Conservation (phyloP, 192 early-diverging fungal species). For the Borealophlyctis nickersoniae region DNA sequence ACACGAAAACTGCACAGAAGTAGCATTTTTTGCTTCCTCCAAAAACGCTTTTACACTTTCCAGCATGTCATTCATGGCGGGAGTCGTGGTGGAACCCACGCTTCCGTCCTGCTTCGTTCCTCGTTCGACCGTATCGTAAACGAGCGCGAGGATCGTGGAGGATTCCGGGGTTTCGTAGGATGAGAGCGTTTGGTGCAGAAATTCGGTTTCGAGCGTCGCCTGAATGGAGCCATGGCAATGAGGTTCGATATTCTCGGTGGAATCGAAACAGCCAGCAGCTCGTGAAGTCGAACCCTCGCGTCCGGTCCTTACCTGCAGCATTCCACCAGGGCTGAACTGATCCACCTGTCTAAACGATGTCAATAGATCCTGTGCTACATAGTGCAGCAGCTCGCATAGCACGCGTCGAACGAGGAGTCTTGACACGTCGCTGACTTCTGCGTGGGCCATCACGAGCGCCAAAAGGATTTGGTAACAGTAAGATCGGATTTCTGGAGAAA, state of each 20-base stretch:
- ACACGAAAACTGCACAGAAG: conserved; percentile 67
- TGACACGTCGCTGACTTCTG: conserved; percentile 82
- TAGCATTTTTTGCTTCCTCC: conserved; percentile 54
- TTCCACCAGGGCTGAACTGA: conserved; percentile 83
- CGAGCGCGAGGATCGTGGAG: conserved; percentile 65
- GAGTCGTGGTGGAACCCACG: conserved; percentile 17
- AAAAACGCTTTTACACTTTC: conserved; percentile 47
- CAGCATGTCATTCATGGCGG: conserved; percentile 43
- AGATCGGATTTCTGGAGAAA: conserved; percentile 72
- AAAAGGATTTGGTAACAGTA: conserved; percentile 86
- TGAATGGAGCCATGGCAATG: conserved; percentile 21
- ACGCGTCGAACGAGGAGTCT: conserved; percentile 74
- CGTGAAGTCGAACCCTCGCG: background rate
- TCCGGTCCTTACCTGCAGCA: conserved; percentile 67
- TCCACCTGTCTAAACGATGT: conserved; percentile 76
- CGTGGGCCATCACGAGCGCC: conserved; percentile 83
- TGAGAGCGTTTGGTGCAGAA: conserved; percentile 79
- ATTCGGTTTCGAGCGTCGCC: conserved; percentile 88
- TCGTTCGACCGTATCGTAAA: conserved; percentile 72
- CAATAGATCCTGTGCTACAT: conserved; percentile 77
- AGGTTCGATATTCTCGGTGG: background rate
- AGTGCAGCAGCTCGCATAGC: conserved; percentile 66
- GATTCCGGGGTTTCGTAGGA: conserved; percentile 70
- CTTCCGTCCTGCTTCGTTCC: conserved; percentile 10
- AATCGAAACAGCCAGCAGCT: conserved; percentile 13